Percentiles rank a stretch among this genome's conserved stretches.
phyloP scores from a whole-genome alignment of 768 basidiomycete genomes.

The Boletus pseudo-olivaceus region DNA sequence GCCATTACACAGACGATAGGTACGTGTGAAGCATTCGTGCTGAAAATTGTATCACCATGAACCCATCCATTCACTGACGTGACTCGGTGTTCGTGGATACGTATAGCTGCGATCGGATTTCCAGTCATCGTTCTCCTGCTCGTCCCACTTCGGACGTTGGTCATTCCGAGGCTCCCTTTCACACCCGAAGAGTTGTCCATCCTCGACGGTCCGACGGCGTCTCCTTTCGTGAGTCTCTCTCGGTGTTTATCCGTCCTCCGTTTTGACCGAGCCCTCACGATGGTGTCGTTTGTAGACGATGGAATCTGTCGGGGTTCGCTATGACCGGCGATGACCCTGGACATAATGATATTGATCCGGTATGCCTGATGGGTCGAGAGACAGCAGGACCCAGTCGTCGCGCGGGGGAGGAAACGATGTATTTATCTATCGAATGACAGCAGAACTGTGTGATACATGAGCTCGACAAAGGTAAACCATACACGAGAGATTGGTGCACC shows the following conservation, averaged over 20 bases:
- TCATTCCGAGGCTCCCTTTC: constrained; percentile 77
- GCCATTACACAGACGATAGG: constrained; percentile 89
- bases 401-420: too few species aligned
- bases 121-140: constrained; percentile 84
- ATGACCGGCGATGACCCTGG: not conserved
- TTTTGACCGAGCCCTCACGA: not conserved
- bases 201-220: constrained; percentile 88
- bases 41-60: too few species aligned
- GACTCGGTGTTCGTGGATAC: not conserved
- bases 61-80: not conserved
- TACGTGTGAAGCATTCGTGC: constrained; percentile 28
- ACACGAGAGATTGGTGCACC: too few species aligned
- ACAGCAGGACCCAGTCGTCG: not conserved
- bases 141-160: constrained; percentile 65
- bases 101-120: constrained; percentile 81
- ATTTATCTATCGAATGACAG: too few species aligned
- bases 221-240: constrained; percentile 63
- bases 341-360: not conserved
- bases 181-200: constrained; percentile 73
- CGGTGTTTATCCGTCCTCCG: not conserved
- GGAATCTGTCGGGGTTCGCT: constrained; percentile 41
- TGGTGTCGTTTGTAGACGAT: constrained; percentile 32
- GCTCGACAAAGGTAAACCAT: too few species aligned
- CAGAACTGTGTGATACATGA: too few species aligned
- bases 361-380: not conserved